These are phyloP conservation scores for Fusarium vanettenii DNA, from an alignment of 2,329 filamentous ascomycete genomes.

Conservation along the genomic window DNA sequence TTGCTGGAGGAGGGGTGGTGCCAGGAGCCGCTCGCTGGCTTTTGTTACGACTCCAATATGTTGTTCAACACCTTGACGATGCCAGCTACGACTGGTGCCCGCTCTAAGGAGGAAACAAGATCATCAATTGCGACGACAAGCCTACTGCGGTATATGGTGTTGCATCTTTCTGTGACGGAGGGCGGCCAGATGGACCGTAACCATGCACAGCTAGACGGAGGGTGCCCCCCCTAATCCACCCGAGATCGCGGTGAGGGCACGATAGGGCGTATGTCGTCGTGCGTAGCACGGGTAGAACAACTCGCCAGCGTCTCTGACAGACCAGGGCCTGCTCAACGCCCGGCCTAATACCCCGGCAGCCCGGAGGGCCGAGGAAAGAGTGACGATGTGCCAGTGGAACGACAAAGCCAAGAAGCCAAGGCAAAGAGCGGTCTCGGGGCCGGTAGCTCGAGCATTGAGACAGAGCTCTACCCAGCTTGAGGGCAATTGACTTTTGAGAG, in stretches of 20 bases:
- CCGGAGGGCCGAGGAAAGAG: constrained; percentile 14
- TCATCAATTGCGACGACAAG: constrained; percentile 38
- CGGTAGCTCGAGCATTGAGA: background rate
- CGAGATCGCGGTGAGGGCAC: constrained; percentile 40
- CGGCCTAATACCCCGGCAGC: background rate
- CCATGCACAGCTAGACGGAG: constrained; percentile 21
- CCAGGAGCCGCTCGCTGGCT: constrained; percentile 2
- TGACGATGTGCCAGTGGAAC: background rate
- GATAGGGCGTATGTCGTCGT: constrained; percentile 8
- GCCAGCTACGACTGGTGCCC: constrained; percentile 34
- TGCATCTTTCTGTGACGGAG: constrained; percentile 22
- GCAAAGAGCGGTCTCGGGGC: constrained; percentile 26
- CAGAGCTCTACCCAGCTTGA: background rate
- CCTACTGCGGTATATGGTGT: constrained; percentile 11
- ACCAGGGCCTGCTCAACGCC: constrained; percentile 8
- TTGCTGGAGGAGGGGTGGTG: constrained; percentile 34
- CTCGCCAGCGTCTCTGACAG: constrained; percentile 6
- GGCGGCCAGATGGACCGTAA: constrained; percentile 38
- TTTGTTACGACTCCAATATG: background rate
- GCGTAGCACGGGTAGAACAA: constrained; percentile 1
- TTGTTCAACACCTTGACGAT: constrained; percentile 9
- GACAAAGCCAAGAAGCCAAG: background rate
- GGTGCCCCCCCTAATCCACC: constrained; percentile 32
- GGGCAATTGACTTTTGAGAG: background rate
- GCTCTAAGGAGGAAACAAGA: constrained; percentile 39